Conservation (phyloP, 2,329 filamentous ascomycete genomes). For the Diaporthe sp. region DNA sequence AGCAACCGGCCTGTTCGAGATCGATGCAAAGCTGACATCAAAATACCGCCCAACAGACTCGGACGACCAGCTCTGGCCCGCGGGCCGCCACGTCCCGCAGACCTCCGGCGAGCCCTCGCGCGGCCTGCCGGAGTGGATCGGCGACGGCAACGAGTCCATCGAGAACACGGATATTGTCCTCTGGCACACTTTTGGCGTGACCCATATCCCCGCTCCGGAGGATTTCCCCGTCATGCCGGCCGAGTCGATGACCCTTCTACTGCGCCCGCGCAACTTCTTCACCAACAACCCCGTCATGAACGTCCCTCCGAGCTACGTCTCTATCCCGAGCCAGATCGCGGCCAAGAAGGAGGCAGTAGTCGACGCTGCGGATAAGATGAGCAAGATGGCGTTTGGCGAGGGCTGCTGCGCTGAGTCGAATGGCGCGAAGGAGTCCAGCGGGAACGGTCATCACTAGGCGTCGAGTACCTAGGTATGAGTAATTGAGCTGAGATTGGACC, state of each 20-base stretch:
- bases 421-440: constrained; percentile 23
- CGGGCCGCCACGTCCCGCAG: constrained; percentile 88
- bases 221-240: constrained; percentile 94
- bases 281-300: constrained; percentile 81
- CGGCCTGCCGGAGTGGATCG: constrained; percentile 82
- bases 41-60: constrained; percentile 61
- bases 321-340: constrained; percentile 76
- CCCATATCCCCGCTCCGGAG: constrained; percentile 88
- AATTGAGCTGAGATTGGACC: neutral
- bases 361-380: constrained; percentile 60
- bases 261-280: constrained; percentile 88
- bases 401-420: constrained; percentile 32
- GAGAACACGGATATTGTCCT: constrained; percentile 88
- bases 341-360: constrained; percentile 55
- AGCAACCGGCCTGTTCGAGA: too few species aligned
- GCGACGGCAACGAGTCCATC: constrained; percentile 73
- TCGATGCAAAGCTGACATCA: constrained; percentile 1
- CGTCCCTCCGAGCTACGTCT: constrained; percentile 80
- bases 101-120: constrained; percentile 82
- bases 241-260: constrained; percentile 83
- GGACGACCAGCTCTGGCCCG: constrained; percentile 85
- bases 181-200: constrained; percentile 94
- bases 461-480: neutral
- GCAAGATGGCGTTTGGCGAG: constrained; percentile 47
- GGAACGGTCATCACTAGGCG: neutral